Base-by-base conservation (phyloP, 2,329 filamentous ascomycete genomes). In the Pyricularia grisea region DNA sequence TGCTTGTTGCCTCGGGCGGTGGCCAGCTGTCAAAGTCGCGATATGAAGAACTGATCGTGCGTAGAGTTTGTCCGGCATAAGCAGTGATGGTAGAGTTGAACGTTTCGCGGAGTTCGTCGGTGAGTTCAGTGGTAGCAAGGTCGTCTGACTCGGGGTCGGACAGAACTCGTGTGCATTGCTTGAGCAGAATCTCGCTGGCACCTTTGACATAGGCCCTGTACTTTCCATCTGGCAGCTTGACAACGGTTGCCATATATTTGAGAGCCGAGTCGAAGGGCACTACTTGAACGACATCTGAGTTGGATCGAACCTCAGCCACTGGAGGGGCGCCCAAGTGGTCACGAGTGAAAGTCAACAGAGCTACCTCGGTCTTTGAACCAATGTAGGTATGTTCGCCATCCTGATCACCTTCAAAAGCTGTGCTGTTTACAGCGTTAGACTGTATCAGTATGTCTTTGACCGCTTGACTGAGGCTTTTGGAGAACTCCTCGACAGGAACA, bases 291-390 rank as follows among this genome's bases (percentile, higher is more conserved):
- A 84, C 75, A 2, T 83, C 78, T 14, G 77, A 78, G 67, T 83
- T 83, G 6, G 82, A 80, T 65, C 90, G 87, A 74, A 90, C 85
- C 73, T 90, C 85, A 64, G 82, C 82, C 20, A 92, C 83, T 4
- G 86, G 83, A 2, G 87, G 85, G 86, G 93, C 89, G 20, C 84
- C 88, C 25, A 63, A 93, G 82, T 74, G 90, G 82, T 89, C 86
- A 66, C 84, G 85, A 17, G 89, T 90, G 73, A 92, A 86, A 30
- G 88, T 85, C n/a, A 93, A 83, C 69, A 93, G 79, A 2, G 91
- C 90, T 4, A 90, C 90, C 76, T 93, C 91, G 0, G 91, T 93
- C 81, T 93, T 93, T 74, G 90, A 92, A 65, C 91, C 91, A 72
- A 93, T 89, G 70, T 91, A 93, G 1, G 86, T 87, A 72, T 83